Conservation (phyloP, 305 asterid genomes). For the Withania somnifera region DNA sequence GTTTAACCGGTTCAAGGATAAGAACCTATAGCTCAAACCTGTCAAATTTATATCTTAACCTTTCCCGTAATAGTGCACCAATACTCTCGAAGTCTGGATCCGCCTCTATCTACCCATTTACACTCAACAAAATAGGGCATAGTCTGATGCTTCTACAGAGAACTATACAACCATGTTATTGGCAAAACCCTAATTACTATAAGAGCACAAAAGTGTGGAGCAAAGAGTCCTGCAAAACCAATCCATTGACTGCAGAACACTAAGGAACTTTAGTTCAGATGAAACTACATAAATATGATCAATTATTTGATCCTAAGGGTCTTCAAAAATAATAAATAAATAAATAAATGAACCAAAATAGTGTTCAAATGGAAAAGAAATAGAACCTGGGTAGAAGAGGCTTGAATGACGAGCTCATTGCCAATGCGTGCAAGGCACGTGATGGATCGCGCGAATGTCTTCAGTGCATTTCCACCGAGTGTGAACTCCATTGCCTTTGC, state of each 20-base stretch:
- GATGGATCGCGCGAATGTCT: constrained; percentile 71
- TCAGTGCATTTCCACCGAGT: constrained; percentile 67
- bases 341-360: not conserved
- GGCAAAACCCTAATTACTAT: not conserved
- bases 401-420: constrained; percentile 72
- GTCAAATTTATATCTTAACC: too few relatives aligned
- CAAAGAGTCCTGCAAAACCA: not conserved
- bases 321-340: not conserved
- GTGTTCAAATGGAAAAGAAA: not conserved
- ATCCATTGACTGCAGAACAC: not conserved
- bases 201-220: not conserved
- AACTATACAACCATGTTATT: not conserved
- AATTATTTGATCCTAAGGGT: not conserved
- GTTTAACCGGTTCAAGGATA: too few relatives aligned
- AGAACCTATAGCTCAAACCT: too few relatives aligned
- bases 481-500: constrained; percentile 61
- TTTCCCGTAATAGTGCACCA: too few relatives aligned
- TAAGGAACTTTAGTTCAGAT: not conserved
- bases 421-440: constrained; percentile 91
- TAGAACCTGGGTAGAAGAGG: constrained; percentile 66
- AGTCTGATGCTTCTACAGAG: not conserved
- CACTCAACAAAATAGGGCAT: not conserved
- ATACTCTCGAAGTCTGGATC: too few relatives aligned
- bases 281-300: not conserved
- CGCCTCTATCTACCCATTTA: too few relatives aligned